Conservation (phyloP, 176 grass and related monocot genomes). For the Bonia amplexicaulis region DNA sequence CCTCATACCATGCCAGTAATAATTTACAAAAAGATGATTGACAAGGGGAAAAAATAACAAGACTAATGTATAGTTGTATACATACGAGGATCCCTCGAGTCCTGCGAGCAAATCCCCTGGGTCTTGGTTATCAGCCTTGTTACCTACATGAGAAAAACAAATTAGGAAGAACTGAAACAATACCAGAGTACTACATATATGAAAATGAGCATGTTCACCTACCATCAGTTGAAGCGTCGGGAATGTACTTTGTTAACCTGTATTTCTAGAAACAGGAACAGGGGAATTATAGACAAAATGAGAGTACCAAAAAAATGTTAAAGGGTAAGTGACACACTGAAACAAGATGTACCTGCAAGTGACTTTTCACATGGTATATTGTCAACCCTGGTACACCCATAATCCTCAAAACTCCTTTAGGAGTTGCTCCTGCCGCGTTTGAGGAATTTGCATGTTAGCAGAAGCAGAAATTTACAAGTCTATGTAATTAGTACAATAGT, state of each 20-base stretch:
- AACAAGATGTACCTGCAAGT: slow-evolving; percentile 78
- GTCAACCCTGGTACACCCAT: slow-evolving; percentile 85
- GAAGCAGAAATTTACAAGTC: background rate
- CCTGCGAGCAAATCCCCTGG: slow-evolving; percentile 49
- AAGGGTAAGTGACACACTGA: background rate
- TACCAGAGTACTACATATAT: background rate
- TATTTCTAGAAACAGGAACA: slow-evolving; percentile 69
- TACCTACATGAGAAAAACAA: slow-evolving; percentile 40
- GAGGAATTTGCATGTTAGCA: slow-evolving; percentile 25
- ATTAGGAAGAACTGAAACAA: slow-evolving; percentile 25
- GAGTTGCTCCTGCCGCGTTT: slow-evolving; percentile 70
- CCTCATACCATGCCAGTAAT: background rate
- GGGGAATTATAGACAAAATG: slow-evolving; percentile 13
- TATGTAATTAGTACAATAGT: background rate
- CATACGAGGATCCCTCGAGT: slow-evolving; percentile 88
- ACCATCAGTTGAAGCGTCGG: slow-evolving; percentile 79
- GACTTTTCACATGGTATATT: slow-evolving; percentile 99
- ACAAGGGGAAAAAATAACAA: background rate
- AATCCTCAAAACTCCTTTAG: slow-evolving; percentile 87
- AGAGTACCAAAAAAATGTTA: background rate
- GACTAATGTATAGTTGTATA: slow-evolving; percentile 9
- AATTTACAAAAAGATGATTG: background rate
- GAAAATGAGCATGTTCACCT: slow-evolving; percentile 8
- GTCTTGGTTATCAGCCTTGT: slow-evolving; percentile 75
- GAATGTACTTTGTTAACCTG: slow-evolving; percentile 92